phyloP scores from a whole-genome alignment of 805 yeast species.

The Grigorovia humatica region DNA sequence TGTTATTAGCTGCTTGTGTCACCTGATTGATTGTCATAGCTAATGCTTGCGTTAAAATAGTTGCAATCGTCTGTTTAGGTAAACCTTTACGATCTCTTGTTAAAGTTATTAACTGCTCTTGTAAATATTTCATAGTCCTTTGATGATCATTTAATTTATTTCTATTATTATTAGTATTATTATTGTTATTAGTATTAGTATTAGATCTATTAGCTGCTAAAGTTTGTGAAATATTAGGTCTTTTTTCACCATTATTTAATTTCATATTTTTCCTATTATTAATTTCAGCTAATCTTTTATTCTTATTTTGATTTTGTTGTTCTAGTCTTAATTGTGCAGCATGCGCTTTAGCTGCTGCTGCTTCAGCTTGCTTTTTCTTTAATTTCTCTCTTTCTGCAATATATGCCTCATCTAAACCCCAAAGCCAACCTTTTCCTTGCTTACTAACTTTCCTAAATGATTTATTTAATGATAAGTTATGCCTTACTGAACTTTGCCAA shows the following conservation, averaged over 20 bases:
- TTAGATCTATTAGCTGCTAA: constrained; percentile 23
- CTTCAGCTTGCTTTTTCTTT: constrained; percentile 56
- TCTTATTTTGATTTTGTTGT: constrained; percentile 37
- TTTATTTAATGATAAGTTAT: constrained; percentile 77
- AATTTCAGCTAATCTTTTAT: constrained; percentile 18
- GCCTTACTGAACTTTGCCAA: constrained; percentile 93
- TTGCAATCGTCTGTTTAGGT: constrained; percentile 75
- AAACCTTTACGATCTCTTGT: constrained; percentile 69
- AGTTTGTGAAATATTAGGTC: constrained; percentile 29
- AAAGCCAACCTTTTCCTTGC: constrained; percentile 90
- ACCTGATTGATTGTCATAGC: constrained; percentile 91
- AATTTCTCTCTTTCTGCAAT: constrained; percentile 72
- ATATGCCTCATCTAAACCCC: constrained; percentile 85
- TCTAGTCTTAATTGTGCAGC: constrained; percentile 45
- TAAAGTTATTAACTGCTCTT: constrained; percentile 72
- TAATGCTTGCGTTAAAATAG: constrained; percentile 76
- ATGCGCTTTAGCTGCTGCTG: constrained; percentile 49
- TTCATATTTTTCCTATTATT: constrained; percentile 6
- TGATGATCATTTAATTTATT: constrained; percentile 28
- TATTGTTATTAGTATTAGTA: background rate
- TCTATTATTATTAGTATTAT: background rate
- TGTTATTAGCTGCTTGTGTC: constrained; percentile 76
- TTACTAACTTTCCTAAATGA: constrained; percentile 72
- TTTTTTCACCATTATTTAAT: constrained; percentile 16
- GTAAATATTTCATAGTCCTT: constrained; percentile 68